A percentile compares a stretch with the other conserved stretches of the same genome.
These are phyloP conservation scores for Coemansia sp. DNA, from an alignment of 192 early-diverging fungal species.

Conservation along the genomic window DNA sequence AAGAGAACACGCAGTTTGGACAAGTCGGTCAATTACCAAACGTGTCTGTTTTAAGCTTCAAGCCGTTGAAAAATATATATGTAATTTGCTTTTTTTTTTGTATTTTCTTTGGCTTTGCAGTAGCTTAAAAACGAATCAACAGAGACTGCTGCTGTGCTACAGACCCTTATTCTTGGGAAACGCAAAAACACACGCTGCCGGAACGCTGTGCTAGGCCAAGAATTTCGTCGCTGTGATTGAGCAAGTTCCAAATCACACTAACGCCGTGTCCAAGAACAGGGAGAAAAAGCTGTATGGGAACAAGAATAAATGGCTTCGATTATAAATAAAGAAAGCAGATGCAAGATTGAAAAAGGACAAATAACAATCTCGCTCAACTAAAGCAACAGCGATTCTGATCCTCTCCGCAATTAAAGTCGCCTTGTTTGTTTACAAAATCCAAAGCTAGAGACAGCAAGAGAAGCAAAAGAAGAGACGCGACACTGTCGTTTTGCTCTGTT, in stretches of 20 bases:
- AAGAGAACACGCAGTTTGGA: not conserved
- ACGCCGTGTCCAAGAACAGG: not conserved
- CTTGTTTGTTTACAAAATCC: constrained; percentile 18
- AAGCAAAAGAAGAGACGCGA: constrained; percentile 11
- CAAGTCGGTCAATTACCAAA: not conserved
- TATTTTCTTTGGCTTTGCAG: not conserved
- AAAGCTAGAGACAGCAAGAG: constrained; percentile 14
- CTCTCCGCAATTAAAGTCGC: constrained; percentile 8
- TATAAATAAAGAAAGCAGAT: constrained; percentile 5
- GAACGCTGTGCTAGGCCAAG: constrained; percentile 1
- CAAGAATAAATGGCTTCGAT: not conserved
- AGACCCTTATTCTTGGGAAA: not conserved
- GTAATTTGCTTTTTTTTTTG: not conserved
- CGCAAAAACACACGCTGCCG: constrained; percentile 5
- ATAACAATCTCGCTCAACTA: constrained; percentile 2
- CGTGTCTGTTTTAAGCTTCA: not conserved
- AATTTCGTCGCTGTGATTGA: not conserved
- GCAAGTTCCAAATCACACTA: not conserved
- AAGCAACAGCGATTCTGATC: constrained; percentile 2
- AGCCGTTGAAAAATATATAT: not conserved
- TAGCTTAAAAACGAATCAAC: not conserved
- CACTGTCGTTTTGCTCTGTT: not conserved
- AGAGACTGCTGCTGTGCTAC: not conserved
- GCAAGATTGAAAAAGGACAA: not conserved
- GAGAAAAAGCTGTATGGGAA: not conserved